Evolutionary conservation across 116 monocot species (phyloP).

Genomic region (Cymodocea nodosa): DNA sequence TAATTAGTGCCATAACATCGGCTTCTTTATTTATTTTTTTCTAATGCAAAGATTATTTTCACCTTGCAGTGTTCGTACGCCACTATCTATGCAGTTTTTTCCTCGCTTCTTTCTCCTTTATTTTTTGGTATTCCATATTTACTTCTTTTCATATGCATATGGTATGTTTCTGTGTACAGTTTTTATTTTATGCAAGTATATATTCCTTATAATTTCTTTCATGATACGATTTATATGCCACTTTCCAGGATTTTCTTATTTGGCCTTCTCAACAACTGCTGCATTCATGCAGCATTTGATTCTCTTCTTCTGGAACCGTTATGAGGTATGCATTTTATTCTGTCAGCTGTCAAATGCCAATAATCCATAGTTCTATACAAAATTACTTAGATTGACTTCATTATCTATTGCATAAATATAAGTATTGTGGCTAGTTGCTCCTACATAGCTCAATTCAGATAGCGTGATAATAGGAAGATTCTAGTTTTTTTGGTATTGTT

Average conservation of each 20-base stretch:
- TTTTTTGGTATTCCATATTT: conserved; percentile 90
- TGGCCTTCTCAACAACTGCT: conserved; percentile 88
- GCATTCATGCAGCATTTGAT: conserved; percentile 99
- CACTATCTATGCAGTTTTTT: conserved; percentile 98
- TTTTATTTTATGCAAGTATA: neutral
- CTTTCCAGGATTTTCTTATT: conserved; percentile 73
- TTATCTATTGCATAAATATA: no score
- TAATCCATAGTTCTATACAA: no score
- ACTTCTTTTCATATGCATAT: conserved; percentile 94
- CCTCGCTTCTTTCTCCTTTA: conserved; percentile 97
- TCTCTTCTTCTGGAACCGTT: conserved; percentile 96
- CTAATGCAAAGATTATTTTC: neutral
- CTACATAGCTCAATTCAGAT: no score
- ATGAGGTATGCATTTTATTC: conserved; percentile 51
- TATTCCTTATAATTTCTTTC: neutral
- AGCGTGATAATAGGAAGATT: no score
- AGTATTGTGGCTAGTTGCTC: no score
- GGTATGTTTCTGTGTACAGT: conserved; percentile 29
- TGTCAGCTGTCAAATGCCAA: neutral
- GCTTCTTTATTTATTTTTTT: no score
- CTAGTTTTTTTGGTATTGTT: no score
- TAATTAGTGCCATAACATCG: no score
- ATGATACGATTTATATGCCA: neutral
- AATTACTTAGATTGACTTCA: no score
- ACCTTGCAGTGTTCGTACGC: conserved; percentile 83